Base-by-base conservation (phyloP, 163 green algal genomes). In the Coccomyxa subellipsoidea region DNA sequence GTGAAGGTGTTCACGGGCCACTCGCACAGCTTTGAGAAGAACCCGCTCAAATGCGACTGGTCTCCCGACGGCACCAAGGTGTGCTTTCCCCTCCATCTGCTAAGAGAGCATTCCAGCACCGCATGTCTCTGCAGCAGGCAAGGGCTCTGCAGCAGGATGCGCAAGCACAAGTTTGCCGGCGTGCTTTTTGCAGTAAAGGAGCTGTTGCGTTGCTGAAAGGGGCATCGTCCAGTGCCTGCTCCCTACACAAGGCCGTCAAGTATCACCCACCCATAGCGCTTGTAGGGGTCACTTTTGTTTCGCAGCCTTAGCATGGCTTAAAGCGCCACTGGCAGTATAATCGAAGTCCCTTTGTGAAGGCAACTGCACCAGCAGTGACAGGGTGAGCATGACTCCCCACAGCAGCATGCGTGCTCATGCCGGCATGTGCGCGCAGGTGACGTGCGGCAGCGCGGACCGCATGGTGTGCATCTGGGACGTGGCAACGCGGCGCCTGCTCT, bases 21-120 rank as follows among this genome's bases (percentile, higher is more conserved):
- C 82, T 72, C 92, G 83, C 96, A 99, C 90, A 96, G 85, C 81
- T 98, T 98, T 81, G 96, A 99, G 87, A 94, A 94, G 82, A 95
- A 96, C 78, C 88, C 99, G 85, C 87, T 99, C 47, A 90, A 93
- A 47, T 99, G 96, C 85, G 92, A 90, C 84, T 99, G 95, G 94
- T 96, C 90, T 29, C 79, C 95, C 0, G 94, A 99, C 76, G 94
- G 93, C 36, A 86, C 78, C 8, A 87, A 85, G 80, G 88, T 86
- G 36, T 1, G 76, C 29, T 35, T 69, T 34, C 76, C 23, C 37
- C 25, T 36, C 76, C 69, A 54, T 27, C 72, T 23, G 10, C 32
- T 8, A 54, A 27, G 32, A 32, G 12, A 78, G 47, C 18, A 18
- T 66, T 18, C 47, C 12, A 66, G 47, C 18, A 18, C 47, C 47